A percentile compares a stretch with the other conserved stretches of the same genome.
Conservation (phyloP, 176 grass and related monocot genomes). For the Bothriochloa decipiens region DNA sequence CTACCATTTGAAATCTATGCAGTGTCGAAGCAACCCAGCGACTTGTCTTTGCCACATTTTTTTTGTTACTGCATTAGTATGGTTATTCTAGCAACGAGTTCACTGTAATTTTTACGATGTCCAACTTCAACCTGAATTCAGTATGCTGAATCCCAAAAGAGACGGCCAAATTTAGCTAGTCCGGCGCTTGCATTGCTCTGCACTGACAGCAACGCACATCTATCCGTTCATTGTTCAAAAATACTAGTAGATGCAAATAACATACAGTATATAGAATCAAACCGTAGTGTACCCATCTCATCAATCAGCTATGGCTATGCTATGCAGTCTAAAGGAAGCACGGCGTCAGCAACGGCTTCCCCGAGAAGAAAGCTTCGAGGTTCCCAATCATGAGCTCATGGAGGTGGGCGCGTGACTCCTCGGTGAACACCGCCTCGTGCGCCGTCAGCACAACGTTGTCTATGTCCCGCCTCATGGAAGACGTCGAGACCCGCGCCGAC, state of each 20-base stretch:
- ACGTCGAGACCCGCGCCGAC: conserved; percentile 55
- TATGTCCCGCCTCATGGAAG: conserved; percentile 46
- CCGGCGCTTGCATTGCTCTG: too few species aligned
- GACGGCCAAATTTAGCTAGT: too few species aligned
- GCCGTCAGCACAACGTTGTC: conserved; percentile 53
- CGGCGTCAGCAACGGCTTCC: conserved; percentile 17
- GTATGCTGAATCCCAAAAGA: too few species aligned
- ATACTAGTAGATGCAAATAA: too few species aligned
- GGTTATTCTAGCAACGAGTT: background rate
- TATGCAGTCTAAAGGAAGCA: background rate
- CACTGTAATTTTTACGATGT: background rate
- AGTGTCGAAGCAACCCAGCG: background rate
- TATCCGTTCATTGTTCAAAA: too few species aligned
- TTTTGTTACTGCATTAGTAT: background rate
- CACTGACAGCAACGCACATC: too few species aligned
- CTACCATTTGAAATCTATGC: conserved; percentile 7
- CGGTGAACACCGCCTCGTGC: conserved; percentile 17
- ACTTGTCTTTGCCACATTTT: background rate
- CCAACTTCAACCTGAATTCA: too few species aligned
- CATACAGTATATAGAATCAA: too few species aligned
- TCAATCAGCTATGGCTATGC: too few species aligned
- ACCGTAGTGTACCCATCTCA: too few species aligned
- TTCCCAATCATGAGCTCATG: background rate
- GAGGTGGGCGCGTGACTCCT: conserved; percentile 34
- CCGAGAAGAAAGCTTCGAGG: conserved; percentile 49